phyloP scores from a whole-genome alignment of 305 asterid species.

The Plantago coronopus region DNA sequence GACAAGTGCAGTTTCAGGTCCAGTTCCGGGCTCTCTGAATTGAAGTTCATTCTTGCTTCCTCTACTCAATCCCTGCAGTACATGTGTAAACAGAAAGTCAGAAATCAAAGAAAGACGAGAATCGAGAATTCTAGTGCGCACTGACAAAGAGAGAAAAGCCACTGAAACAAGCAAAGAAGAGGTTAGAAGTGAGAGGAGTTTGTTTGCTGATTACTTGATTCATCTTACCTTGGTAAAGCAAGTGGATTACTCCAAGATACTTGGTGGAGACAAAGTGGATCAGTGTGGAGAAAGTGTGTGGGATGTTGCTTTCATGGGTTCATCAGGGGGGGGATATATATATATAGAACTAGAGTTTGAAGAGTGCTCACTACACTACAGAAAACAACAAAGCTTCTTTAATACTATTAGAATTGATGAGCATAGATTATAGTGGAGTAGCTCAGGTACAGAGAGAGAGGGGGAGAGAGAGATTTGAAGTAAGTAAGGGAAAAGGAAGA shows the following conservation, averaged over 20 bases:
- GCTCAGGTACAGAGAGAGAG: slow-evolving; percentile 13
- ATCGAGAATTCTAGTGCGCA: neutral
- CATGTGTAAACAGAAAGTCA: neutral
- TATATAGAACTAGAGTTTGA: slow-evolving; percentile 28
- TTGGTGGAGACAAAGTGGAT: slow-evolving; percentile 10
- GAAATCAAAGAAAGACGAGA: no score
- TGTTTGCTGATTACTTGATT: no score
- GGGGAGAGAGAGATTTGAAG: neutral
- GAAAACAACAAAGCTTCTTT: slow-evolving; percentile 27
- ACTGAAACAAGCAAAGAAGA: slow-evolving; percentile 4
- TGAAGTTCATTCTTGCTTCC: slow-evolving; percentile 30
- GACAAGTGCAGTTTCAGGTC: slow-evolving; percentile 45
- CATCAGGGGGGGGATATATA: no score
- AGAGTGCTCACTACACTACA: slow-evolving; percentile 3
- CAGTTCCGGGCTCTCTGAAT: slow-evolving; percentile 30
- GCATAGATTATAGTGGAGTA: slow-evolving; percentile 25
- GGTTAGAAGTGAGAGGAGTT: neutral
- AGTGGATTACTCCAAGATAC: neutral
- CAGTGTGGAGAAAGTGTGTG: neutral
- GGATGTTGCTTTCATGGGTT: slow-evolving; percentile 19
- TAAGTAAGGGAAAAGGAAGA: neutral
- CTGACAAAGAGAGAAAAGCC: slow-evolving; percentile 11
- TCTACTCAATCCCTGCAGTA: neutral
- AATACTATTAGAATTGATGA: slow-evolving; percentile 23
- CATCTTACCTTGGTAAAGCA: slow-evolving; percentile 22